These are phyloP conservation scores for Teratosphaeria nubilosa DNA, from an alignment of 2,329 filamentous ascomycete genomes.

Conservation along the genomic window DNA sequence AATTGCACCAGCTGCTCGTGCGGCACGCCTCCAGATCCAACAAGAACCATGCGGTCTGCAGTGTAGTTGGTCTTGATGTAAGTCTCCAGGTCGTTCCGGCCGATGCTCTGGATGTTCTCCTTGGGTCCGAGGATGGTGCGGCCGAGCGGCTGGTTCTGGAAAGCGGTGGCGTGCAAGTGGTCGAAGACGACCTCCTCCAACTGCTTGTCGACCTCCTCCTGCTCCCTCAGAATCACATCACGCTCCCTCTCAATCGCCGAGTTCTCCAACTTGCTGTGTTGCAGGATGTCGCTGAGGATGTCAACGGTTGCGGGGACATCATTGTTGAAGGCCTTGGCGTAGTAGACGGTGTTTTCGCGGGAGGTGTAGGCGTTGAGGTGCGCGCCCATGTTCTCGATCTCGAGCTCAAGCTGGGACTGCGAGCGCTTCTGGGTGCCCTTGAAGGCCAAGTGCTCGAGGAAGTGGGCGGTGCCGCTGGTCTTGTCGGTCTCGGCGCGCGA, in stretches of 20 bases:
- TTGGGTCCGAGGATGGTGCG: conserved; percentile 95
- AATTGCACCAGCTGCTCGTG: conserved; percentile 91
- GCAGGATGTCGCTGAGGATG: conserved; percentile 97
- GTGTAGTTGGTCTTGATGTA: conserved; percentile 99
- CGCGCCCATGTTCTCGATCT: conserved; percentile 99
- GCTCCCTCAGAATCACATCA: conserved; percentile 96
- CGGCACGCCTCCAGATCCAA: conserved; percentile 86
- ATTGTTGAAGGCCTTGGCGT: conserved; percentile 97
- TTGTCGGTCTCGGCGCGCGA: conserved; percentile 95
- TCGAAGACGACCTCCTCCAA: conserved; percentile 99
- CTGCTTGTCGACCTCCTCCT: conserved; percentile 99
- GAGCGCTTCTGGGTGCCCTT: conserved; percentile 95
- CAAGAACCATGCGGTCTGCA: conserved; percentile 97
- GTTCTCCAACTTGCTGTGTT: conserved; percentile 96
- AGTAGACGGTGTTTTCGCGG: conserved; percentile 99
- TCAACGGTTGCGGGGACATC: conserved; percentile 95
- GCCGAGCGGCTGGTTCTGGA: conserved; percentile 89
- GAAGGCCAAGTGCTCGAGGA: conserved; percentile 99
- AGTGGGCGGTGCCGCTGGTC: conserved; percentile 98
- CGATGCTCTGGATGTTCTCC: conserved; percentile 96
- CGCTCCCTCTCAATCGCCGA: conserved; percentile 92
- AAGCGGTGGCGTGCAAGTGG: conserved; percentile 96
- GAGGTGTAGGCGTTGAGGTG: conserved; percentile 99
- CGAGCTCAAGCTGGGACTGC: conserved; percentile 94
- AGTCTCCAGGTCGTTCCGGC: conserved; percentile 76